A percentile compares a stretch with the other conserved stretches of the same genome.
phyloP scores from a whole-genome alignment of 2,329 filamentous ascomycete genomes.

The Talaromyces marneffei region DNA sequence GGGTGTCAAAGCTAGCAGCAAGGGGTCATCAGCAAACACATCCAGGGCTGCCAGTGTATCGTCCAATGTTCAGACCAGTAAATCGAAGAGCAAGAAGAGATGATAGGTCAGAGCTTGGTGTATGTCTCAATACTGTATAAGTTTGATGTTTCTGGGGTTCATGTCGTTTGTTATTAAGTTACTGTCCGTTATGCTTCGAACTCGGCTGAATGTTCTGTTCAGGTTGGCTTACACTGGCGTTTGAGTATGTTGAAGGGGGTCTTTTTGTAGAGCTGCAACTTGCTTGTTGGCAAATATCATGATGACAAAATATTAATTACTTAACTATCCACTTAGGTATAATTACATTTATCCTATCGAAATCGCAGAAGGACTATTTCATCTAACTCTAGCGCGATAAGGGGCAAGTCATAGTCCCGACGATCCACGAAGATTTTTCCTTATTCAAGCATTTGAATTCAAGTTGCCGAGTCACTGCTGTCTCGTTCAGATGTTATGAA shows the following conservation, averaged over 20 bases:
- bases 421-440: neutral
- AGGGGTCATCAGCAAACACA: constrained; percentile 67
- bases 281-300: neutral
- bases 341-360: neutral
- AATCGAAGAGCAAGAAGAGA: constrained; percentile 48
- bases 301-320: neutral
- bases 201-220: neutral
- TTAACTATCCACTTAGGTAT: neutral
- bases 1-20: constrained; percentile 71
- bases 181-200: neutral
- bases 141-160: neutral
- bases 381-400: neutral
- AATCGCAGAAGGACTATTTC: neutral
- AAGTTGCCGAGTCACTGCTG: too few relatives aligned
- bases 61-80: constrained; percentile 55
- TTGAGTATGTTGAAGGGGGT: neutral
- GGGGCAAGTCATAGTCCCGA: neutral
- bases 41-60: constrained; percentile 85
- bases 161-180: neutral
- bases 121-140: neutral
- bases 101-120: constrained; percentile 23
- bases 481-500: too few relatives aligned
- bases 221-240: constrained; percentile 9
- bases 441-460: neutral
- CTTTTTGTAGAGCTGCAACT: neutral